Percentiles rank a stretch among this genome's conserved stretches.
Conservation (phyloP, 2,329 filamentous ascomycete species). For the Monilinia aucupariae region DNA sequence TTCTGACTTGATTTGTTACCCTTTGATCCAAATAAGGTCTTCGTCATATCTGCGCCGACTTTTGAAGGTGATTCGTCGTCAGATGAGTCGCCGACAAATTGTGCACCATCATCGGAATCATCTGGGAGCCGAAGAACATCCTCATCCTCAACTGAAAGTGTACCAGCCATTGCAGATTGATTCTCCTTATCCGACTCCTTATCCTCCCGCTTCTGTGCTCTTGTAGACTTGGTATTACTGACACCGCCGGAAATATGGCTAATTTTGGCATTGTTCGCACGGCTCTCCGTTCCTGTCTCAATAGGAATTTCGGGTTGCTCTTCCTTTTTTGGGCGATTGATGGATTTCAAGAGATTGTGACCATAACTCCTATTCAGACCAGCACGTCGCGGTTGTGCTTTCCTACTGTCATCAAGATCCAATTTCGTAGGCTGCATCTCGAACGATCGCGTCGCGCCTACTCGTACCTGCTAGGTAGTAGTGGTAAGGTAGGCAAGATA, state of each 20-base stretch:
- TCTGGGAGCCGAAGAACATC: constrained; percentile 12
- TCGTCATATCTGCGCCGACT: constrained; percentile 14
- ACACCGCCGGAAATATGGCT: not conserved
- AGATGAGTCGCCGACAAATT: not conserved
- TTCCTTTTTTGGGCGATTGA: constrained; percentile 4
- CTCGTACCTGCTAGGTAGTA: too few species aligned
- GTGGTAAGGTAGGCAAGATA: not conserved
- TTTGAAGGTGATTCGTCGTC: constrained; percentile 6
- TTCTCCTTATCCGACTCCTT: constrained; percentile 12
- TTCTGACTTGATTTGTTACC: not conserved
- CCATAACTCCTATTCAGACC: constrained; percentile 8
- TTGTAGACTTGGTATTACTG: not conserved
- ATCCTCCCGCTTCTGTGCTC: not conserved
- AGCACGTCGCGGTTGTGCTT: constrained; percentile 3
- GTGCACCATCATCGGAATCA: constrained; percentile 11
- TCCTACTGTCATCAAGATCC: constrained; percentile 15
- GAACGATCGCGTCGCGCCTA: constrained; percentile 7
- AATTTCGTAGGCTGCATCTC: constrained; percentile 10
- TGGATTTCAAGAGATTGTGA: constrained; percentile 4
- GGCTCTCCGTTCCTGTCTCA: not conserved
- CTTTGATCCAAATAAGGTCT: not conserved
- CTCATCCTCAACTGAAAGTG: not conserved
- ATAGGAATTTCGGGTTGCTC: not conserved
- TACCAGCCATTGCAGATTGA: not conserved
- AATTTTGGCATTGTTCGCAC: not conserved